phyloP scores from a whole-genome alignment of 2,329 filamentous ascomycete species.

The Aspergillus felis region DNA sequence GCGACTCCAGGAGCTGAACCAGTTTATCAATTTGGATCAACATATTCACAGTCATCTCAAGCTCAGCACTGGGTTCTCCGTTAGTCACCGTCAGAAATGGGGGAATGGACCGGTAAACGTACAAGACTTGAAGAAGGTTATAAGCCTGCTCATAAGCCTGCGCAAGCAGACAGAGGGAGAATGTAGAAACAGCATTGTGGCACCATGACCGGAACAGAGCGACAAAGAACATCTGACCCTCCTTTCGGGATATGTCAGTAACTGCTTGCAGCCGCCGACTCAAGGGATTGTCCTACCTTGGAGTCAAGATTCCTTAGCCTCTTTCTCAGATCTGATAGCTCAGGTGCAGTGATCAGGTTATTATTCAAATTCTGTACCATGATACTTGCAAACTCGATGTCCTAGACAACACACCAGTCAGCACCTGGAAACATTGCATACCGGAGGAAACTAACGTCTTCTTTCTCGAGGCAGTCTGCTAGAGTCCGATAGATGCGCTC shows the following conservation, averaged over 20 bases:
- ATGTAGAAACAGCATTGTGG: slow-evolving; percentile 95
- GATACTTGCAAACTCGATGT: slow-evolving; percentile 97
- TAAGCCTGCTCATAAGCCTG: slow-evolving; percentile 99
- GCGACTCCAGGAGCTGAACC: slow-evolving; percentile 92
- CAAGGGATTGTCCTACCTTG: slow-evolving; percentile 51
- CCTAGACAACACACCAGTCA: slow-evolving; percentile 39
- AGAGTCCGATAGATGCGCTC: slow-evolving; percentile 94
- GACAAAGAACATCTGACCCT: slow-evolving; percentile 93
- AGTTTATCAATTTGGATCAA: slow-evolving; percentile 98
- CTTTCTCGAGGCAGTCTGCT: slow-evolving; percentile 93
- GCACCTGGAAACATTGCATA: background rate
- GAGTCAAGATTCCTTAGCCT: slow-evolving; percentile 85
- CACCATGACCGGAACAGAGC: slow-evolving; percentile 96
- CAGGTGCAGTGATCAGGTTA: slow-evolving; percentile 95
- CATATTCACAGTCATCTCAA: slow-evolving; percentile 99
- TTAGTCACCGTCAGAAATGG: slow-evolving; percentile 8
- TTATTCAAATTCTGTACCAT: slow-evolving; percentile 99
- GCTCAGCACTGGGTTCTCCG: slow-evolving; percentile 66
- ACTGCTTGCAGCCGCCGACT: background rate
- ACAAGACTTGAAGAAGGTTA: slow-evolving; percentile 94
- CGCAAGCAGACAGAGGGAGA: slow-evolving; percentile 89
- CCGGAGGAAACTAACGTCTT: slow-evolving; percentile 55
- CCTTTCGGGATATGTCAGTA: slow-evolving; percentile 47
- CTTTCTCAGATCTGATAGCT: slow-evolving; percentile 86
- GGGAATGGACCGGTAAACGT: slow-evolving; percentile 28